These are phyloP conservation scores for Penicillium sp. DNA, from an alignment of 2,329 filamentous ascomycete genomes.

Conservation along the genomic window DNA sequence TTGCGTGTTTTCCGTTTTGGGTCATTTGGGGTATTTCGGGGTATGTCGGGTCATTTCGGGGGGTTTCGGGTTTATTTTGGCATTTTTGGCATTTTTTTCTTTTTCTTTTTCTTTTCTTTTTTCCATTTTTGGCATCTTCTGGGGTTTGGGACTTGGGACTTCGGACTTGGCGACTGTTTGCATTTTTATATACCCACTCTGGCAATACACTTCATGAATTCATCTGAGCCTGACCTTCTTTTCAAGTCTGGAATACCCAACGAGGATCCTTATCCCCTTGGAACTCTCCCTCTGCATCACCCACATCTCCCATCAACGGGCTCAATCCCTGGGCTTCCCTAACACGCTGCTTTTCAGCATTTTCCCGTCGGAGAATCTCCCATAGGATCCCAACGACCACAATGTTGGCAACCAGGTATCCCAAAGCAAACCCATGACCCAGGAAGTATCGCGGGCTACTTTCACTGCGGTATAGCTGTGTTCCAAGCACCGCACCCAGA, in stretches of 20 bases:
- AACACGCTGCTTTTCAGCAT: constrained; percentile 44
- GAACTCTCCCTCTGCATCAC: constrained; percentile 46
- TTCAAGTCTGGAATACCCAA: constrained; percentile 57
- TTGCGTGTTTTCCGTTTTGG: constrained; percentile 7
- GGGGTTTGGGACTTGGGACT: not conserved
- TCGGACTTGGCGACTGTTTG: not conserved
- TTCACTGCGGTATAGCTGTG: constrained; percentile 56
- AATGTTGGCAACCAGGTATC: constrained; percentile 54
- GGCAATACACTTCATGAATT: not conserved
- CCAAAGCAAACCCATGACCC: constrained; percentile 59
- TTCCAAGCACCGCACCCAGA: constrained; percentile 59
- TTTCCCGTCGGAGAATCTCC: constrained; percentile 50
- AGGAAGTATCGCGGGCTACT: constrained; percentile 56
- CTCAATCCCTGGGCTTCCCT: constrained; percentile 34
- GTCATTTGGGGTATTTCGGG: not conserved
- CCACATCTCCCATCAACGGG: constrained; percentile 38
- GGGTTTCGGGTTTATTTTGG: not conserved
- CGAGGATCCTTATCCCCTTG: constrained; percentile 55
- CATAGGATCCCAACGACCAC: constrained; percentile 48
- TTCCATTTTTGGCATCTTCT: not conserved
- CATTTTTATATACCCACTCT: not conserved
- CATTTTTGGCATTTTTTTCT: too few species aligned
- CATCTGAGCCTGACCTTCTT: not conserved
- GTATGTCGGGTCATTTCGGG: constrained; percentile 2
- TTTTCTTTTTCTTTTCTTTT: not conserved